These are phyloP conservation scores for Cyberlindnera bimundalis DNA, from an alignment of 805 yeast species.

Conservation along the genomic window DNA sequence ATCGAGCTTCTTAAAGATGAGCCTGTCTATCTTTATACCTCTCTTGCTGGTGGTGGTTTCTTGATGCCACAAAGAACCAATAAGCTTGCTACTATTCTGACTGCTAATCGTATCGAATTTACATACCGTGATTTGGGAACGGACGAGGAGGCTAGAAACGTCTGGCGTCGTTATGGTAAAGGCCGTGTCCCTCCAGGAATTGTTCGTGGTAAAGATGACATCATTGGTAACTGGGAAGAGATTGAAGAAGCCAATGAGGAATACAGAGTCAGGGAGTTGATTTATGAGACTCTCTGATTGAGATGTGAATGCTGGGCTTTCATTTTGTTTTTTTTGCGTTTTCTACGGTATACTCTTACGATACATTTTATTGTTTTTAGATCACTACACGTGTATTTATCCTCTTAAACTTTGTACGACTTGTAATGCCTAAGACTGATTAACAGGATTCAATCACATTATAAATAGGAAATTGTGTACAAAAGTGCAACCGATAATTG, in stretches of 20 bases:
- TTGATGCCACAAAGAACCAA: constrained; percentile 76
- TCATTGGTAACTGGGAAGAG: constrained; percentile 82
- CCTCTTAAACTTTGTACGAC: no score
- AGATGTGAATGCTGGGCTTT: neutral
- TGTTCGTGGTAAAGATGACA: constrained; percentile 76
- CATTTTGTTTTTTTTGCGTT: neutral
- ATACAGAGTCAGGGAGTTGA: constrained; percentile 56
- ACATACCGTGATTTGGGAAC: constrained; percentile 79
- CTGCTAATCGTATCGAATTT: constrained; percentile 68
- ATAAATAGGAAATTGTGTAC: no score
- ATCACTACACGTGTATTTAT: no score
- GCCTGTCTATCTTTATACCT: constrained; percentile 78
- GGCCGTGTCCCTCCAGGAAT: constrained; percentile 83
- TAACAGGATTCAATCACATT: no score
- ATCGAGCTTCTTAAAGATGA: constrained; percentile 33
- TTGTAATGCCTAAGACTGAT: no score
- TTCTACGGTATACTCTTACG: neutral
- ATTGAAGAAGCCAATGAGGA: constrained; percentile 85
- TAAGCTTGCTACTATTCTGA: constrained; percentile 66
- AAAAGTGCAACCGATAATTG: no score
- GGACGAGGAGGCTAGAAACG: constrained; percentile 77
- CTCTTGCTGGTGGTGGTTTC: constrained; percentile 82
- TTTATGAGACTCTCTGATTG: constrained; percentile 56
- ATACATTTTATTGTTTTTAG: neutral
- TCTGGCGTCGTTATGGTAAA: constrained; percentile 72